Evolutionary conservation across 2,329 filamentous ascomycete genomes (phyloP).

Genomic region (Emergomyces orientalis): DNA sequence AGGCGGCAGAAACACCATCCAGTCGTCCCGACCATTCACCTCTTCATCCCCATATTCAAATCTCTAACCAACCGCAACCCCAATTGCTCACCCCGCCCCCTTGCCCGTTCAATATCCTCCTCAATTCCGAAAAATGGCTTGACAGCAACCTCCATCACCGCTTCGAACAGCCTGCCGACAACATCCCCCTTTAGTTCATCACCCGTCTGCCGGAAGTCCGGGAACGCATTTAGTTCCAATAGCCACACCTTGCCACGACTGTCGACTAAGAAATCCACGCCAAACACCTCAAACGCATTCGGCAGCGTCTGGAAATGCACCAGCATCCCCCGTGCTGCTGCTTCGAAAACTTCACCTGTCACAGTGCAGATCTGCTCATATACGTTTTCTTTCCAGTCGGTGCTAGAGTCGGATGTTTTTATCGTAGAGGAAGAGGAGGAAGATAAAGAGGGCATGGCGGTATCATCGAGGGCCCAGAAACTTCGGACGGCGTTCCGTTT

Average conservation of each 20-base stretch:
- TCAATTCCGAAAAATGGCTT: constrained; percentile 54
- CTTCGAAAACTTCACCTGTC: constrained; percentile 74
- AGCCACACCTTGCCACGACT: constrained; percentile 57
- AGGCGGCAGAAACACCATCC: not conserved
- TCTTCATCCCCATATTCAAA: constrained; percentile 33
- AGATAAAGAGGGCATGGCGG: constrained; percentile 21
- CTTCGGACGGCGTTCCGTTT: constrained; percentile 58
- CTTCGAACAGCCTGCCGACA: constrained; percentile 67
- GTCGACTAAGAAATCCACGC: constrained; percentile 82
- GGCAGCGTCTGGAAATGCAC: constrained; percentile 85
- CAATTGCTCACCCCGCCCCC: not conserved
- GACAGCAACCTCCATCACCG: constrained; percentile 59
- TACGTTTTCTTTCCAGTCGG: constrained; percentile 49
- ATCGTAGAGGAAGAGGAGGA: constrained; percentile 16
- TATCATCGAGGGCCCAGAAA: constrained; percentile 60
- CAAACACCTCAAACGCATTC: constrained; percentile 87
- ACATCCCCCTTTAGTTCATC: constrained; percentile 56
- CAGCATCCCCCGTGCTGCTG: constrained; percentile 71
- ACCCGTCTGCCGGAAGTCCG: constrained; percentile 90
- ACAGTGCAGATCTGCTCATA: constrained; percentile 64
- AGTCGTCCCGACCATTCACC: constrained; percentile 11
- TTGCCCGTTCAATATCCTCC: constrained; percentile 13
- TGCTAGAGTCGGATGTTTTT: not conserved
- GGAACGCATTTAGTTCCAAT: constrained; percentile 90
- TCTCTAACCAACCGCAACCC: constrained; percentile 32